Evolutionary conservation across 164 flowering plant species (phyloP).

Genomic region (Vitis amurensis): DNA sequence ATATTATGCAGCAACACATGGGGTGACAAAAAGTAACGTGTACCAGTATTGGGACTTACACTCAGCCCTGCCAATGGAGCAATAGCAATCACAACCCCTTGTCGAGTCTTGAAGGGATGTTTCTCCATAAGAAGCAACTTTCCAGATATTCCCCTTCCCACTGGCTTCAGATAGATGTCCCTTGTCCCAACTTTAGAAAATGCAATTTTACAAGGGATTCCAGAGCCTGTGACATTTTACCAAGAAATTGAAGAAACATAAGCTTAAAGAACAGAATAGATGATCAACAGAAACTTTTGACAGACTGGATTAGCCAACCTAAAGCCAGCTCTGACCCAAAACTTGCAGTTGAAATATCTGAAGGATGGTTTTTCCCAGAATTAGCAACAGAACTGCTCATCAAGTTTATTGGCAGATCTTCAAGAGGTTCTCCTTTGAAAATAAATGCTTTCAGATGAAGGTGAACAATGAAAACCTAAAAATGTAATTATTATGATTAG

Average conservation of each 20-base stretch:
- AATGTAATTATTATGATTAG: not conserved
- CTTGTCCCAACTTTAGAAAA: conserved; percentile 40
- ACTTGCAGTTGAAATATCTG: conserved; percentile 44
- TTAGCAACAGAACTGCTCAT: conserved; percentile 19
- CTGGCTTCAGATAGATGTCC: conserved; percentile 52
- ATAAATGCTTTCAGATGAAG: conserved; percentile 49
- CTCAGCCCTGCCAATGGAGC: conserved; percentile 63
- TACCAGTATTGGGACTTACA: conserved; percentile 35
- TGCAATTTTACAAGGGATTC: conserved; percentile 56
- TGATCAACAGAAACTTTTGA: not conserved
- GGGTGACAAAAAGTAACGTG: too few relatives aligned
- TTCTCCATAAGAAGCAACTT: conserved; percentile 57
- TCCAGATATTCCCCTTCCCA: conserved; percentile 44
- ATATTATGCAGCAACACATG: not conserved
- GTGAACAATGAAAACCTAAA: conserved; percentile 58
- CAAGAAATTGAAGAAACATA: conserved; percentile 5
- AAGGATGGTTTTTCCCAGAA: conserved; percentile 25
- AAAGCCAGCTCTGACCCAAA: conserved; percentile 50
- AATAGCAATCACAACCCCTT: conserved; percentile 53
- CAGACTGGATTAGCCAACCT: conserved; percentile 33
- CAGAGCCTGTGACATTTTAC: conserved; percentile 36
- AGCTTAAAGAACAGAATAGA: not conserved
- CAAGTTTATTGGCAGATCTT: conserved; percentile 28
- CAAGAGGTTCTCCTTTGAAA: conserved; percentile 25
- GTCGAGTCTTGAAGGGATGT: conserved; percentile 42